Evolutionary conservation across 2,329 filamentous ascomycete genomes (phyloP), one percentile per base, ranked within the genome.

Genomic region (Aspergillus uvarum): DNA sequence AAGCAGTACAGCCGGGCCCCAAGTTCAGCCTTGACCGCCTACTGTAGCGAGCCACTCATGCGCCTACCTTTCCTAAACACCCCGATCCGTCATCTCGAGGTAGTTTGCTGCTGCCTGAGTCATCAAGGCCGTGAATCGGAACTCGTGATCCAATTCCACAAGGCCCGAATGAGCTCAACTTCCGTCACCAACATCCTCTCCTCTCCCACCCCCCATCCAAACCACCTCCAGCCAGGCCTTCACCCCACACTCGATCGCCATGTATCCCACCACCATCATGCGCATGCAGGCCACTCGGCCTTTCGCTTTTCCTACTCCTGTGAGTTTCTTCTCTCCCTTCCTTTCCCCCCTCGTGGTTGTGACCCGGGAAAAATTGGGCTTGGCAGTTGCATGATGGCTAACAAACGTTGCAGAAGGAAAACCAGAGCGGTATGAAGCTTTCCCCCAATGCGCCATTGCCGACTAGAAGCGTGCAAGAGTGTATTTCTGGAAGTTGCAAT

Each of bases 261-360:
- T 90, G 88, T 85, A 83, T 76, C 80, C 87, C 74, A 87, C 88
- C 72, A 82, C 83, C 71, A 80, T 84, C 74, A 79, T 91, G 73
- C 83, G 85, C 73, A 88, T 89, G 84, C 85, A 79, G 73, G 74
- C 77, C 68, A 71, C 79, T 51, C 73, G 75, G 67, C 70, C 74
- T 59, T 72, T 80, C 71, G 79, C 77, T 71, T 76, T 82, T 76
- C 87, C 89, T 68, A 78, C 91, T 73, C 90, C 90, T 71, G 91
- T 94, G 82, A 82, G 88, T 82, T 68, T 62, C 26, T 55, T 44
- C 38, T 44, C 38, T 44, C 38, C n/a, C 38, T 19, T 19, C 58
- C 29, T 56, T 52, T 44, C 59, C 56, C 56, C 50, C 52, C 26
- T 48, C 38, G 49, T 61, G 32, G 57, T 50, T 54, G 49, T 61